Base-by-base conservation (phyloP, 1,284 basidiomycete genomes). In the Irpex sp. region DNA sequence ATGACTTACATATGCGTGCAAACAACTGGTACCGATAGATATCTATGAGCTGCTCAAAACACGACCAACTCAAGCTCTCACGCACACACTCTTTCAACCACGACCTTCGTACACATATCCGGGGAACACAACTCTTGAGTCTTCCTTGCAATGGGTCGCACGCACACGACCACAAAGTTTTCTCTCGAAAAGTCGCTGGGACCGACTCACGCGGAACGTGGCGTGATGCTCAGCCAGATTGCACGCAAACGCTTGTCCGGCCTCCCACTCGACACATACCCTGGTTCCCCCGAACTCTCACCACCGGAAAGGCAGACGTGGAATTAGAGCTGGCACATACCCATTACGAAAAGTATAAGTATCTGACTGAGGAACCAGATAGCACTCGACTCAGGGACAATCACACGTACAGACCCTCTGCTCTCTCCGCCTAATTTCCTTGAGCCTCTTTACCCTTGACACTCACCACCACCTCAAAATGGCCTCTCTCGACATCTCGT, bases 401-500 rank as follows among this genome's bases (percentile, higher is more conserved):
- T 45, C 39, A 45, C 39, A n/a, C 12, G n/a, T 19, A 51, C 4
- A 51, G 23, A 54, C 52, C 14, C 12, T 19, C 49, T 54, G 18
- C 28, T 14, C 12, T 54, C 35, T 16, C 52, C 28, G 52, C 35
- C 23, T 45, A 37, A 7, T 37, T 37, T 47, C 39, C 35, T 61
- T 8, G 16, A 5, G 36, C 51, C 59, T 45, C 33, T 63, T 48
- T 58, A 42, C 23, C 36, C 16, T 53, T 42, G 52, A 58, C 62
- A 39, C 51, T 54, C 58, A 57, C 47, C 57, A 37, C 58, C 33
- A 6, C n/a, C 16, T 14, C 58, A 16, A n/a, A 60, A 58, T 54
- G 53, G 53, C 49, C 21, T 33, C 56, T 19, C 57, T 63, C 4
- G 62, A 61, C 33, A 63, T 63, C 14, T 63, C 62, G 62, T 63